A percentile compares a stretch with the other conserved stretches of the same genome.
phyloP scores from a whole-genome alignment of 2,329 filamentous ascomycete genomes.

The Zymoseptoria brevis region DNA sequence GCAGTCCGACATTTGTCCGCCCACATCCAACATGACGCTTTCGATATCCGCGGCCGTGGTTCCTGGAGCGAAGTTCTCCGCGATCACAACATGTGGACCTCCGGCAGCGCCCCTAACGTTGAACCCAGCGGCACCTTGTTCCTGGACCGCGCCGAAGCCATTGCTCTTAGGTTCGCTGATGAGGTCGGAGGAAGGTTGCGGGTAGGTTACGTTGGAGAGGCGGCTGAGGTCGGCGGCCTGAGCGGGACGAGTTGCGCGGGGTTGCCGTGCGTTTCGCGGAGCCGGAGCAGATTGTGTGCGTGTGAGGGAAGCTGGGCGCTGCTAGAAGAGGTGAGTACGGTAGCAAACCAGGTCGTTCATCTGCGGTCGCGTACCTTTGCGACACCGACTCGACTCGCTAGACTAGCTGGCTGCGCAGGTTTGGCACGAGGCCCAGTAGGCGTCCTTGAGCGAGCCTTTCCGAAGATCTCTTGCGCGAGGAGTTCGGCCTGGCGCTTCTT shows the following conservation, averaged over 20 bases:
- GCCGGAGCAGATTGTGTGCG: constrained; percentile 17
- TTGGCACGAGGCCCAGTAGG: constrained; percentile 38
- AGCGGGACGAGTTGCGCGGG: constrained; percentile 11
- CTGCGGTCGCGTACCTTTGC: constrained; percentile 50
- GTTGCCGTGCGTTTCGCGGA: constrained; percentile 13
- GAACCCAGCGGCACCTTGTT: constrained; percentile 42
- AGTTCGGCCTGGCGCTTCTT: constrained; percentile 20
- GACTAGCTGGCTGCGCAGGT: constrained; percentile 43
- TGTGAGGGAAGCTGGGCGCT: constrained; percentile 25
- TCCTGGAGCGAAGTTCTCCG: constrained; percentile 73
- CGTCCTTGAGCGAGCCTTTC: constrained; percentile 49
- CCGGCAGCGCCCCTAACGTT: constrained; percentile 59
- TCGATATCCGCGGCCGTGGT: constrained; percentile 78
- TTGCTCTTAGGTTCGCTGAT: constrained; percentile 22
- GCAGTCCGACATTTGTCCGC: constrained; percentile 58
- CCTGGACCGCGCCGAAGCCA: constrained; percentile 5
- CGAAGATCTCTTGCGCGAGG: constrained; percentile 66
- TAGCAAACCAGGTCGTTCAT: not conserved
- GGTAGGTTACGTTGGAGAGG: constrained; percentile 34
- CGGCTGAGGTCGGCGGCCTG: constrained; percentile 26
- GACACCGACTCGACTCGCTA: constrained; percentile 65
- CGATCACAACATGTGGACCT: constrained; percentile 64
- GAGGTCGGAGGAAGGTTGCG: constrained; percentile 30
- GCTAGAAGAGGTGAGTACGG: not conserved
- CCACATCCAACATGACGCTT: constrained; percentile 61